A percentile compares a stretch with the other conserved stretches of the same genome.
These are phyloP conservation scores for Pichia gijzeniarum DNA, from an alignment of 805 yeast genomes.

Conservation along the genomic window DNA sequence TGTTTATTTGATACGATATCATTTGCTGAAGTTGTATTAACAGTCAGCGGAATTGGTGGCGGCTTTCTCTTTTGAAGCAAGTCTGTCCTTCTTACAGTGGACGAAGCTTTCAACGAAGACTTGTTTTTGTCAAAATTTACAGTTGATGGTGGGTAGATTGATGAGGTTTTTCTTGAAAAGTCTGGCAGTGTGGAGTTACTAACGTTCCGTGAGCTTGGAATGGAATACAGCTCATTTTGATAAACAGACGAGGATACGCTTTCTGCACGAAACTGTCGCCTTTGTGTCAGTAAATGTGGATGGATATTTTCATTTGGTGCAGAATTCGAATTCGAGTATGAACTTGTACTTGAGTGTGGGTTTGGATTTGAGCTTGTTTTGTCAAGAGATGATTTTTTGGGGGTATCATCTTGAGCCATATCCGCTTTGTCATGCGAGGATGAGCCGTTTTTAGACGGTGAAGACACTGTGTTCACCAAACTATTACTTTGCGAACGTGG, in stretches of 20 bases:
- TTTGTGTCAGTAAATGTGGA: no score
- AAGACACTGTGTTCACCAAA: no score
- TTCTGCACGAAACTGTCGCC: constrained; percentile 1
- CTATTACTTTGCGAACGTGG: no score
- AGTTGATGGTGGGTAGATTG: constrained; percentile 10
- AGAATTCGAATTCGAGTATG: no score
- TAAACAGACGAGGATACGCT: constrained; percentile 10
- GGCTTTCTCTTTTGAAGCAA: constrained; percentile 12
- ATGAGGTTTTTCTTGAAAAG: constrained; percentile 6
- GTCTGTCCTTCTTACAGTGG: constrained; percentile 9
- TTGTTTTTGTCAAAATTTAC: neutral
- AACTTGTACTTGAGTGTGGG: no score
- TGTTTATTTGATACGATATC: neutral
- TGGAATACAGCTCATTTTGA: neutral
- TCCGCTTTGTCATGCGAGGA: no score
- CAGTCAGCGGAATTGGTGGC: constrained; percentile 5
- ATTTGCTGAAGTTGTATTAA: neutral
- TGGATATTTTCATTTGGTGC: no score
- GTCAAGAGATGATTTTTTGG: no score
- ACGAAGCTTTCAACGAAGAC: neutral
- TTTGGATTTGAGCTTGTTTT: no score
- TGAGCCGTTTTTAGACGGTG: neutral
- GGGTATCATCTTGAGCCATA: no score
- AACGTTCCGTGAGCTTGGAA: neutral
- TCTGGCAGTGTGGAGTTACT: constrained; percentile 9